Conservation (phyloP, 2,329 filamentous ascomycete genomes). For the Sporothrix dimorphospora region DNA sequence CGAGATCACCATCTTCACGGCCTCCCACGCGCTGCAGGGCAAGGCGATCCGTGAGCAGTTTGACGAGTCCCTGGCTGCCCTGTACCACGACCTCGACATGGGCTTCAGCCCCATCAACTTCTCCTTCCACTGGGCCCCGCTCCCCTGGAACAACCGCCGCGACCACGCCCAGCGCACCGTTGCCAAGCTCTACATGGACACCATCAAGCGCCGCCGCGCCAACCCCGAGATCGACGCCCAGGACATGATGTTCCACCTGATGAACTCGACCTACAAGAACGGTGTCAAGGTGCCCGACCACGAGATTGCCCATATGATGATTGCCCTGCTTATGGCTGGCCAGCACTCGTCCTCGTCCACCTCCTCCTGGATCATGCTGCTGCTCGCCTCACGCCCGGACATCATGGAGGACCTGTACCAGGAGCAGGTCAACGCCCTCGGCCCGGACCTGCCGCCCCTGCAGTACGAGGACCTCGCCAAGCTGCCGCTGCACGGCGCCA, state of each 20-base stretch:
- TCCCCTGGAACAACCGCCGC: conserved; percentile 74
- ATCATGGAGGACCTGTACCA: conserved; percentile 71
- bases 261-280: conserved; percentile 76
- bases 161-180: conserved; percentile 77
- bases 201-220: conserved; percentile 66
- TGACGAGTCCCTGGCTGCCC: conserved; percentile 70
- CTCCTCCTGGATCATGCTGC: conserved; percentile 76
- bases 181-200: conserved; percentile 71
- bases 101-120: conserved; percentile 84
- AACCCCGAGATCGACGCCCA: conserved; percentile 50
- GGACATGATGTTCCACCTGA: conserved; percentile 81
- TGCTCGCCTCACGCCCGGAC: conserved; percentile 69
- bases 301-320: conserved; percentile 85
- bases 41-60: conserved; percentile 74
- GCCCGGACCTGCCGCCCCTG: conserved; percentile 72
- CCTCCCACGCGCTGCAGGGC: conserved; percentile 73
- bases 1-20: conserved; percentile 82
- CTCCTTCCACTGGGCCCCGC: conserved; percentile 75
- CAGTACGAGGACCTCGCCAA: conserved; percentile 77
- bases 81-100: conserved; percentile 80
- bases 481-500: conserved; percentile 78
- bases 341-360: conserved; percentile 80
- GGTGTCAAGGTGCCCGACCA: conserved; percentile 69
- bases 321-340: conserved; percentile 80
- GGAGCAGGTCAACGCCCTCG: conserved; percentile 77